These are phyloP conservation scores for Pigoraptor vietnamica DNA, from an alignment of 78 protist species.

Conservation along the genomic window DNA sequence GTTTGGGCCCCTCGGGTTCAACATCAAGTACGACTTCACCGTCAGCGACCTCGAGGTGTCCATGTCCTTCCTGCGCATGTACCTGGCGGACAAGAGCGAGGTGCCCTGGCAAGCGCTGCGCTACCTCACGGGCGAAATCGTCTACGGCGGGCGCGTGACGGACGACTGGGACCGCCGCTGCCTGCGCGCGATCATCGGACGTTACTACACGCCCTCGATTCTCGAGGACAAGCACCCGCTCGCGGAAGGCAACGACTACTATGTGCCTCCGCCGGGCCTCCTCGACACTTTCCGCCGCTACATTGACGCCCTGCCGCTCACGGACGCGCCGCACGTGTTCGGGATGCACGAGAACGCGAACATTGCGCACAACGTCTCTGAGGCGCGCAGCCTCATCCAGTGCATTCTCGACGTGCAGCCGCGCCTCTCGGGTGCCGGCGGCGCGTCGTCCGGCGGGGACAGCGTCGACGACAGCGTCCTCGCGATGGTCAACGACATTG, in stretches of 20 bases:
- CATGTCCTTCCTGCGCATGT: slow-evolving; percentile 36
- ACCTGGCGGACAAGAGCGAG: slow-evolving; percentile 56
- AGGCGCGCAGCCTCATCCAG: slow-evolving; percentile 36
- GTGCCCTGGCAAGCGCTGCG: slow-evolving; percentile 68
- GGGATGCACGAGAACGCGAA: slow-evolving; percentile 87
- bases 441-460: not conserved
- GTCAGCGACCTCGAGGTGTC: slow-evolving; percentile 51
- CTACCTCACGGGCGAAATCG: slow-evolving; percentile 65
- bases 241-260: slow-evolving; percentile 39
- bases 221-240: slow-evolving; percentile 50
- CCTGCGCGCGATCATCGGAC: slow-evolving; percentile 40
- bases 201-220: slow-evolving; percentile 24
- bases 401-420: not conserved
- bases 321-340: slow-evolving; percentile 69
- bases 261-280: not conserved
- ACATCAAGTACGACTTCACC: slow-evolving; percentile 77
- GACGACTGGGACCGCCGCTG: slow-evolving; percentile 84
- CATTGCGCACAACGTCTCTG: slow-evolving; percentile 54
- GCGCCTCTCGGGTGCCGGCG: not conserved
- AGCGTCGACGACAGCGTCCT: slow-evolving; percentile 16
- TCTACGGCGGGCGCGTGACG: slow-evolving; percentile 93
- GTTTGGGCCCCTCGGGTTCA: slow-evolving; percentile 83
- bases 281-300: not conserved
- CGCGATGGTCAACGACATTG: slow-evolving; percentile 27
- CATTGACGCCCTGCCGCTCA: slow-evolving; percentile 44